A percentile compares a stretch with the other conserved stretches of the same genome.
Conservation (phyloP, 371 early-diverging fungal genomes). For the Mucor plumbeus region DNA sequence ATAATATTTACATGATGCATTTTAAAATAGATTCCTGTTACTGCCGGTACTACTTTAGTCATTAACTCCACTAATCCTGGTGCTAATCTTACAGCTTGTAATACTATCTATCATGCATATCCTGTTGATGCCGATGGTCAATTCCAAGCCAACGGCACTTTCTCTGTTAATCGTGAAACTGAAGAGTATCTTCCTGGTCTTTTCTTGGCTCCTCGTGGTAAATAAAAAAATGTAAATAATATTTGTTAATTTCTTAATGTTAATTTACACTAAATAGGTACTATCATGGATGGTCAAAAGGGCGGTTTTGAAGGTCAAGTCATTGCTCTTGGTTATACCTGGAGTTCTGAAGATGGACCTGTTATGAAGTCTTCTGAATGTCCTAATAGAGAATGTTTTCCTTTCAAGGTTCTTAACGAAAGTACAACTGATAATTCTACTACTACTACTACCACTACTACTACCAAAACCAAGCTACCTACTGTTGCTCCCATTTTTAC, state of each 20-base stretch:
- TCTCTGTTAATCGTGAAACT: slow-evolving; percentile 4
- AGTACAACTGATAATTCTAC: background rate
- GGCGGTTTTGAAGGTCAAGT: slow-evolving; percentile 13
- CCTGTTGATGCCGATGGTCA: slow-evolving; percentile 12
- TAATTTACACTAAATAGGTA: background rate
- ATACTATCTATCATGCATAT: slow-evolving; percentile 10
- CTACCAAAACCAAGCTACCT: background rate
- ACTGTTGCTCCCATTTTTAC: background rate
- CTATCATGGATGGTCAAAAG: background rate
- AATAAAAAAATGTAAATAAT: background rate
- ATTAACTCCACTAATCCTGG: slow-evolving; percentile 7
- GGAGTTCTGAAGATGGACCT: slow-evolving; percentile 33
- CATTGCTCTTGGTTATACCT: slow-evolving; percentile 2
- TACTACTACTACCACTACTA: background rate
- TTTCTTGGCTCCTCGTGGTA: slow-evolving; percentile 16
- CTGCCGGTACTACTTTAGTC: slow-evolving; percentile 6
- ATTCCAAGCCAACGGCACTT: slow-evolving; percentile 8
- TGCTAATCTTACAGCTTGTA: slow-evolving; percentile 4
- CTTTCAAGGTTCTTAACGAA: background rate
- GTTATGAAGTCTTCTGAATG: slow-evolving; percentile 3
- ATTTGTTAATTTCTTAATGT: background rate
- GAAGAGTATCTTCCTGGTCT: slow-evolving; percentile 8
- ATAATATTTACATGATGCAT: background rate
- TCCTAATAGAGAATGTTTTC: slow-evolving; percentile 5
- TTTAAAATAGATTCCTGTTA: slow-evolving; percentile 10